These are phyloP conservation scores for Micromonas commoda DNA, from an alignment of 139 green algal species.

Conservation along the genomic window DNA sequence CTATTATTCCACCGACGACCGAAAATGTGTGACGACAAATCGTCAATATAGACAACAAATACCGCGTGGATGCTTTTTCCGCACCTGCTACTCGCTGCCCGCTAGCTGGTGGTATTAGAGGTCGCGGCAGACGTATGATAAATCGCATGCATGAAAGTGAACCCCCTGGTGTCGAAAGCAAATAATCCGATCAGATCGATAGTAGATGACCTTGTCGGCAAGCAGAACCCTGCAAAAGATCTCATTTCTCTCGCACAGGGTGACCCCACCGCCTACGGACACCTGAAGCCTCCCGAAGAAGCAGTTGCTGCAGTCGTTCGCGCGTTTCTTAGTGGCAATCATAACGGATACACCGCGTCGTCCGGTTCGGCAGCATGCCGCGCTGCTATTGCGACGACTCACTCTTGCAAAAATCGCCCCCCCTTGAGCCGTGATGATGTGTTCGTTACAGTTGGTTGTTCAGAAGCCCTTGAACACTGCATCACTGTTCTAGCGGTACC, in stretches of 20 bases:
- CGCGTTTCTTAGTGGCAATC: conserved; percentile 6
- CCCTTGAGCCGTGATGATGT: background rate
- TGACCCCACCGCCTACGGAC: conserved; percentile 37
- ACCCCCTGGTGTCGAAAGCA: no score
- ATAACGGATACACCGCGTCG: conserved; percentile 42
- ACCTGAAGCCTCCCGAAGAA: conserved; percentile 11
- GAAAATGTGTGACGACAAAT: no score
- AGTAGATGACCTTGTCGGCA: conserved; percentile 7
- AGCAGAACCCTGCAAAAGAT: conserved; percentile 7
- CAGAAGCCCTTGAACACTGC: conserved; percentile 33
- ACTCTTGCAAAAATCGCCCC: background rate
- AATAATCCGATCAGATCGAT: conserved; percentile 16
- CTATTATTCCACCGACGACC: no score
- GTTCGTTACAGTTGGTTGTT: conserved; percentile 38
- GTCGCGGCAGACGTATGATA: no score
- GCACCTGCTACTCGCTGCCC: no score
- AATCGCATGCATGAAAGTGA: no score
- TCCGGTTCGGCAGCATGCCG: conserved; percentile 19
- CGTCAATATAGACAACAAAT: no score
- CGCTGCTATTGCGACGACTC: conserved; percentile 16
- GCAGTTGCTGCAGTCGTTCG: conserved; percentile 20
- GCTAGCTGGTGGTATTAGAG: no score
- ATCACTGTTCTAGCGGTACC: conserved; percentile 25
- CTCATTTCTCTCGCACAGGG: conserved; percentile 37
- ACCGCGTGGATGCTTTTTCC: no score